A percentile compares a stretch with the other conserved stretches of the same genome.
phyloP scores from a whole-genome alignment of 139 green algal genomes.

The Coelastrella sp. region DNA sequence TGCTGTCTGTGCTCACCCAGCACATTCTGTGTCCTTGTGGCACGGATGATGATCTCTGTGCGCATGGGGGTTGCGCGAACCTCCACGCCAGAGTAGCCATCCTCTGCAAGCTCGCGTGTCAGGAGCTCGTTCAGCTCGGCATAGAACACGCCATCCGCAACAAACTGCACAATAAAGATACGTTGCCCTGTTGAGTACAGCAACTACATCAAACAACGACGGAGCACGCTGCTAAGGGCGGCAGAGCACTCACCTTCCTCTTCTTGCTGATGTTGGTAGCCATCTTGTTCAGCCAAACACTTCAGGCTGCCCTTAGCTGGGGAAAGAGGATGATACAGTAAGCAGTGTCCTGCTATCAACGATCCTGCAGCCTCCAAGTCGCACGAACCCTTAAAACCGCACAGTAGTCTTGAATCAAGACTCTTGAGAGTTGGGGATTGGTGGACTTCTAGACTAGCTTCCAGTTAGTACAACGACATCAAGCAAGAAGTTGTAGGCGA shows the following conservation, averaged over 20 bases:
- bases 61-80: slow-evolving; percentile 97
- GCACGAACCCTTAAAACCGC: background rate
- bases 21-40: slow-evolving; percentile 98
- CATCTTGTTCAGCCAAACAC: slow-evolving; percentile 36
- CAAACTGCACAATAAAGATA: slow-evolving; percentile 82
- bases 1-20: slow-evolving; percentile 78
- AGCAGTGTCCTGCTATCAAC: background rate
- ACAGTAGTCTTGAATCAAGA: too few species aligned
- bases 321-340: slow-evolving; percentile 22
- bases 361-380: background rate
- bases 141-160: slow-evolving; percentile 99
- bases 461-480: too few species aligned
- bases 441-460: too few species aligned
- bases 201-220: background rate
- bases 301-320: slow-evolving; percentile 3
- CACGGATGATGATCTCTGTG: slow-evolving; percentile 99
- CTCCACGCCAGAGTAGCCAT: slow-evolving; percentile 99
- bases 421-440: too few species aligned
- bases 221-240: background rate
- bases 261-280: slow-evolving; percentile 66
- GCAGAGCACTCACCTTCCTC: slow-evolving; percentile 58
- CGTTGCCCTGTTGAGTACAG: background rate
- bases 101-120: slow-evolving; percentile 94
- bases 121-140: slow-evolving; percentile 99
- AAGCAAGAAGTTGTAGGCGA: too few species aligned